These are phyloP conservation scores for Fragilaria radians DNA, from an alignment of 108 stramenopile species.

Conservation along the genomic window DNA sequence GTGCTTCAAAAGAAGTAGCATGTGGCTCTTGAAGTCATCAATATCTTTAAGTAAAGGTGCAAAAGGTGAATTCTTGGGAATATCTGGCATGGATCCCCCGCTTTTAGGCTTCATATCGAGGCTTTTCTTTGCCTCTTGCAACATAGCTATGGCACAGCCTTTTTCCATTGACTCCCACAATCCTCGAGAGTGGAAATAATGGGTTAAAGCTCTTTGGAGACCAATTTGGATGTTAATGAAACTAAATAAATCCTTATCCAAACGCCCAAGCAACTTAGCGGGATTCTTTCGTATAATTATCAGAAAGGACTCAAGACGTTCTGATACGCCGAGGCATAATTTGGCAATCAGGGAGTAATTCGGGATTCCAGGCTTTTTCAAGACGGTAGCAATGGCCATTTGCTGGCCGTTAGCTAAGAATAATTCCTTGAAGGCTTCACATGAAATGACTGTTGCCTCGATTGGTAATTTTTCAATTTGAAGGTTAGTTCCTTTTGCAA, in stretches of 20 bases:
- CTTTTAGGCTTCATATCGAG: constrained; percentile 34
- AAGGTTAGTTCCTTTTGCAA: constrained; percentile 60
- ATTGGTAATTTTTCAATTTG: constrained; percentile 55
- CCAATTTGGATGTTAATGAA: constrained; percentile 67
- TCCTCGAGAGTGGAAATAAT: constrained; percentile 70
- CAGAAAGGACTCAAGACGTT: constrained; percentile 67
- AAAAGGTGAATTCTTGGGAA: constrained; percentile 45
- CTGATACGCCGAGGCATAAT: constrained; percentile 57
- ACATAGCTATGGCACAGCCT: constrained; percentile 73
- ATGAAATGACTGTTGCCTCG: constrained; percentile 57
- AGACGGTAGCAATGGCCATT: constrained; percentile 83
- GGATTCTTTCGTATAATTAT: constrained; percentile 52
- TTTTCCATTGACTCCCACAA: constrained; percentile 56
- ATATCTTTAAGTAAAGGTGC: constrained; percentile 54
- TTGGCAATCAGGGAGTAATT: constrained; percentile 81
- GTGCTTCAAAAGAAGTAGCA: constrained; percentile 34
- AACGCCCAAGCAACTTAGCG: constrained; percentile 46
- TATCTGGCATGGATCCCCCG: constrained; percentile 51
- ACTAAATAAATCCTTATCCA: constrained; percentile 74
- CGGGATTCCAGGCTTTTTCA: constrained; percentile 71
- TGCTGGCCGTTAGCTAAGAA: constrained; percentile 83
- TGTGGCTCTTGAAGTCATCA: constrained; percentile 61
- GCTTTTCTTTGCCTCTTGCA: constrained; percentile 62
- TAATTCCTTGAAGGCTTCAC: constrained; percentile 53
- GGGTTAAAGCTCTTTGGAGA: constrained; percentile 53